These are phyloP conservation scores for Zychaea mexicana DNA, from an alignment of 371 early-diverging fungal genomes.

Conservation along the genomic window DNA sequence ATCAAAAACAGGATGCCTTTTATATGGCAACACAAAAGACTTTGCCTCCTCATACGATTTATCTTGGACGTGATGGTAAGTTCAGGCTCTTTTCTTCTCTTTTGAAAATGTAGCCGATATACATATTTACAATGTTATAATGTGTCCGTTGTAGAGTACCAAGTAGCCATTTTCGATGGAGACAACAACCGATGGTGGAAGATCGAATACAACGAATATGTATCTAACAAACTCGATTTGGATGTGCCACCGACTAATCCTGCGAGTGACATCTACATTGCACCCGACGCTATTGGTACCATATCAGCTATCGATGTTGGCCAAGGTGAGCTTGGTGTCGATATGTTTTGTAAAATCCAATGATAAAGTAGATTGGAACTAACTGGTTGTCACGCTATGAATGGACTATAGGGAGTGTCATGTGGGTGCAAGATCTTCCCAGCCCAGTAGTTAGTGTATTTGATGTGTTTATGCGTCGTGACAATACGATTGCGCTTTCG, in stretches of 20 bases:
- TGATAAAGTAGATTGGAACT: too few relatives aligned
- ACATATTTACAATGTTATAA: neutral
- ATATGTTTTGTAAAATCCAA: too few relatives aligned
- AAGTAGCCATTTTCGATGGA: slow-evolving; percentile 26
- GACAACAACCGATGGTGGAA: slow-evolving; percentile 34
- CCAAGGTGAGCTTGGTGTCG: slow-evolving; percentile 33
- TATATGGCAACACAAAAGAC: slow-evolving; percentile 23
- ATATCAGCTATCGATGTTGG: slow-evolving; percentile 37
- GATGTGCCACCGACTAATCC: slow-evolving; percentile 27
- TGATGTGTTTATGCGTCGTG: slow-evolving; percentile 41
- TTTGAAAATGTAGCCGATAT: neutral
- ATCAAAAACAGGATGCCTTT: slow-evolving; percentile 25
- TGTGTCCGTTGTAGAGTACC: slow-evolving; percentile 23
- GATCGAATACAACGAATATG: slow-evolving; percentile 47
- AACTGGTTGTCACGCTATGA: too few relatives aligned
- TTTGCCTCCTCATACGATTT: slow-evolving; percentile 35
- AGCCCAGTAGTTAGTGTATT: slow-evolving; percentile 43
- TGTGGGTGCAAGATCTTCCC: slow-evolving; percentile 35
- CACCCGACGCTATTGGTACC: slow-evolving; percentile 34
- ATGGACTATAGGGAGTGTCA: slow-evolving; percentile 13
- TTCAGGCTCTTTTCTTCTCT: too few relatives aligned
- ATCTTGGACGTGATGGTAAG: slow-evolving; percentile 46
- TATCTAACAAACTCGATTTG: slow-evolving; percentile 42
- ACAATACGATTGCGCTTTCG: slow-evolving; percentile 33
- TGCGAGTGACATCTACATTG: slow-evolving; percentile 42